Conservation (phyloP, 305 asterid genomes). For the Withania somnifera region DNA sequence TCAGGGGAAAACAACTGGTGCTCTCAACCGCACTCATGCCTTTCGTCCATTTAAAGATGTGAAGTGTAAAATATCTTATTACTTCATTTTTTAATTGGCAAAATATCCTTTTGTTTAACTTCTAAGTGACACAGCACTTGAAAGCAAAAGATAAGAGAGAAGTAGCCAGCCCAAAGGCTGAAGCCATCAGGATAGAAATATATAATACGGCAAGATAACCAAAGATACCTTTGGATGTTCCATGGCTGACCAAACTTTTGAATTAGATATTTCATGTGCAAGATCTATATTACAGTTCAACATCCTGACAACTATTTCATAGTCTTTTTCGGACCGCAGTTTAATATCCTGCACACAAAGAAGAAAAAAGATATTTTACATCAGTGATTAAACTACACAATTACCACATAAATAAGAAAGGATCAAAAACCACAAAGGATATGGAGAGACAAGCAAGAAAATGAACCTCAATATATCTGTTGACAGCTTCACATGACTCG, state of each 20-base stretch:
- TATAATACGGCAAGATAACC: not conserved
- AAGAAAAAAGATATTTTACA: not conserved
- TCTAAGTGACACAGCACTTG: not conserved
- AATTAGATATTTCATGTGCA: slow-evolving; percentile 41
- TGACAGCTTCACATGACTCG: slow-evolving; percentile 56
- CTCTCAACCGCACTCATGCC: not conserved
- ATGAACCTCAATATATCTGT: slow-evolving; percentile 50
- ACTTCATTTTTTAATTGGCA: not conserved
- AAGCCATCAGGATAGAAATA: not conserved
- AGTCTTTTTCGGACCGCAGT: slow-evolving; percentile 44
- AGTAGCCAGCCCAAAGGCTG: not conserved
- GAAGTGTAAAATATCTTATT: not conserved
- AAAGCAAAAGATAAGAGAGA: not conserved
- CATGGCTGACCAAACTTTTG: slow-evolving; percentile 55
- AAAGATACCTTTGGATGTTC: slow-evolving; percentile 76
- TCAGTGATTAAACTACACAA: not conserved
- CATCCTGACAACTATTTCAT: slow-evolving; percentile 54
- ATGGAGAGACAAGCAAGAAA: not conserved
- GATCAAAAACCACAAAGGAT: not conserved
- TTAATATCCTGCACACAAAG: slow-evolving; percentile 29
- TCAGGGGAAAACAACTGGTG: not conserved
- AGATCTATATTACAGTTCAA: slow-evolving; percentile 41
- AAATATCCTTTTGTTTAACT: not conserved
- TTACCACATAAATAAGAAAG: not conserved
- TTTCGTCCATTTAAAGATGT: not conserved